These are phyloP conservation scores for Pleurotus sapidus DNA, from an alignment of 768 basidiomycete species.

Conservation along the genomic window DNA sequence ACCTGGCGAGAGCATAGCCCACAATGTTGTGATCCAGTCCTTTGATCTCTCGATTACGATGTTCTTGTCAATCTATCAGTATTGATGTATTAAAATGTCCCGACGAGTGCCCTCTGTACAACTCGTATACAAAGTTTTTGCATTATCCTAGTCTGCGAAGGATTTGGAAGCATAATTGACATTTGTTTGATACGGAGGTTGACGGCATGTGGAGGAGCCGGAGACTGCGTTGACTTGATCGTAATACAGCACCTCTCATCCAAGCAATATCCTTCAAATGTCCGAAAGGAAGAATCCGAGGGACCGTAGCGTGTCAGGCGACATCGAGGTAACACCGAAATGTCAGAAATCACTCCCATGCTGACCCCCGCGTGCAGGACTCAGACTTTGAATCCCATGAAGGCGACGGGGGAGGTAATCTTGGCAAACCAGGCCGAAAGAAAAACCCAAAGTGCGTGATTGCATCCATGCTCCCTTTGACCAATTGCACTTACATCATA, in stretches of 20 bases:
- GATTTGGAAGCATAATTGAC: background rate
- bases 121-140: no score
- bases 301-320: constrained; percentile 66
- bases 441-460: constrained; percentile 80
- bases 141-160: background rate
- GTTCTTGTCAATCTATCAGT: no score
- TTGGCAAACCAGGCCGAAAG: constrained; percentile 76
- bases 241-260: constrained; percentile 39
- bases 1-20: no score
- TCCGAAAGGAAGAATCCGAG: constrained; percentile 42
- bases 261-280: constrained; percentile 44
- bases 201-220: background rate
- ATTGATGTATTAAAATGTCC: no score
- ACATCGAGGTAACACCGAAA: constrained; percentile 42
- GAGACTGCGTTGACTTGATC: constrained; percentile 19
- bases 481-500: constrained; percentile 12
- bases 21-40: no score
- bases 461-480: constrained; percentile 8
- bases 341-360: no score
- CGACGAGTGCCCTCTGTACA: no score
- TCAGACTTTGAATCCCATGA: constrained; percentile 64
- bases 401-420: constrained; percentile 34
- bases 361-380: constrained; percentile 35
- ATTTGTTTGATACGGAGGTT: background rate
- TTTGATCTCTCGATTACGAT: no score